Evolutionary conservation across 805 yeast genomes (phyloP), one percentile per base, ranked within the genome.

Genomic region (Yarrowia yakushimensis): DNA sequence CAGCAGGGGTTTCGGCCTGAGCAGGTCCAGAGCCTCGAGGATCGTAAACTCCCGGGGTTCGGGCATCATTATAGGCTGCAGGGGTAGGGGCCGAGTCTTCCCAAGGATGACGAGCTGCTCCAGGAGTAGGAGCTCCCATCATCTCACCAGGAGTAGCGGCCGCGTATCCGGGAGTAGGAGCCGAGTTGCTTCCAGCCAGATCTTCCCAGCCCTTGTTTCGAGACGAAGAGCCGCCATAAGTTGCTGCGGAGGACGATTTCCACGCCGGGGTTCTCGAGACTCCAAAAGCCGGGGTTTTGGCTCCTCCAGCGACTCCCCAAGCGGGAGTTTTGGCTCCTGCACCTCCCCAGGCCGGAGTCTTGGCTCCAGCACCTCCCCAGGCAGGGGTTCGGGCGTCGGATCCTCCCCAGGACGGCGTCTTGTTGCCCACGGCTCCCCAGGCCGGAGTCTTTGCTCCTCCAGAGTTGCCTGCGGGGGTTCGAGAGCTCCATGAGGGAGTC

Each of bases 241-340:
- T 48, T 15, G 34, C 52, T 17, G 59, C 62, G 8, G 45, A 43
- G 15, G 54, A 48, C 8, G 77, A 73, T 66, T 71, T 69, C 75
- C 75, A 73, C 1, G 73, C 69, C 1, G 74, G 74, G 6, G 76
- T 72, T 31, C 65, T 57, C 18, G 73, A 71, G 28, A 77, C 76
- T 84, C 87, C 68, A 78, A 80, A 78, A 0, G 82, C 80, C 1
- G 83, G 82, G 1, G 82, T 78, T 52, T 71, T 72, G 0, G 81
- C 81, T 5, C 81, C 59, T 4, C 22, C 33, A 33, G 55, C 55
- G 25, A 17, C 34, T 31, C 69, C 66, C 37, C 65, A 65, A 0
- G 65, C 74, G 28, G 70, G 80, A 5, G 83, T 78, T 62, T 76
- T 74, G 50, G 81, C 72, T 37, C 78, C 76, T 28, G 43, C 2